These are phyloP conservation scores for Sicyos baderoa DNA, from an alignment of 306 rosid species.

Conservation along the genomic window DNA sequence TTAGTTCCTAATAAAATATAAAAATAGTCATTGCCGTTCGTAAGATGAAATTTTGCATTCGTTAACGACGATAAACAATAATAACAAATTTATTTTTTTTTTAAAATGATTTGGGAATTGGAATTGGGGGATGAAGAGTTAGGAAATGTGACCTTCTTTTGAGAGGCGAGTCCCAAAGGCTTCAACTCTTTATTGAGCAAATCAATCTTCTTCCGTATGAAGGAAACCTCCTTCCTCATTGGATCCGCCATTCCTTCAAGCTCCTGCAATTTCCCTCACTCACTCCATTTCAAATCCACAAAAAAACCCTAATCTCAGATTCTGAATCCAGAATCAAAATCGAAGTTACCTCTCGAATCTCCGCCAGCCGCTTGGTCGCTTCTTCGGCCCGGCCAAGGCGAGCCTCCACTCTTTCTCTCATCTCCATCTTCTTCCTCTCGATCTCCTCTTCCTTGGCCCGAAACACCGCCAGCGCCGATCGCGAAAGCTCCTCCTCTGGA, in stretches of 20 bases:
- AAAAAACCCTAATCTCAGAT: no score
- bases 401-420: slow-evolving; percentile 67
- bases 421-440: slow-evolving; percentile 75
- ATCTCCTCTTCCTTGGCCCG: slow-evolving; percentile 84
- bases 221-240: slow-evolving; percentile 66
- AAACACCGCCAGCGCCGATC: slow-evolving; percentile 66
- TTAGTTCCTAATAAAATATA: no score
- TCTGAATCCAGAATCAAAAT: no score
- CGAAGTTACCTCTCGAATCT: slow-evolving; percentile 88
- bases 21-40: no score
- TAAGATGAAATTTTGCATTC: no score
- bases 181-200: slow-evolving; percentile 69
- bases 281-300: background rate
- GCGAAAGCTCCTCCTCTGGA: slow-evolving; percentile 70
- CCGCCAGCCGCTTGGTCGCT: slow-evolving; percentile 71
- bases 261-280: slow-evolving; percentile 39
- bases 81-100: no score
- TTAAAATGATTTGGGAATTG: no score
- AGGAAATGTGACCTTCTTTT: slow-evolving; percentile 51
- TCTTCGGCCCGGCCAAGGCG: slow-evolving; percentile 65
- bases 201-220: slow-evolving; percentile 74
- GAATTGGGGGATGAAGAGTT: no score
- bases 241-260: slow-evolving; percentile 85
- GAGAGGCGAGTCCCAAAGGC: slow-evolving; percentile 80
- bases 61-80: no score